These are phyloP conservation scores for Pelargonium myrrhifolium DNA, from an alignment of 441 rosid genomes.

Conservation along the genomic window DNA sequence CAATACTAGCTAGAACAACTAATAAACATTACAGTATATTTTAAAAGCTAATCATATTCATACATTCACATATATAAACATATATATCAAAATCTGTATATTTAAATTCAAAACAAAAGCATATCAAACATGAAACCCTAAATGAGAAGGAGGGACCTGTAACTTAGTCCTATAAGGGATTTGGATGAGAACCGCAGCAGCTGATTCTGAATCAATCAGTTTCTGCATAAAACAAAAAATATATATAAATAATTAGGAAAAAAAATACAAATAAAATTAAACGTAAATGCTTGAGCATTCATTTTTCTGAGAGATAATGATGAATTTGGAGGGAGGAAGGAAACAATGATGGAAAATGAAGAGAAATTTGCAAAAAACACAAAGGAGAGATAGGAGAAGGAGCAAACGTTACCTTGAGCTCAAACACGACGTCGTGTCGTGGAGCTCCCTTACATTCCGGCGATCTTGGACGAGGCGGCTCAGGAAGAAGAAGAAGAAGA, in stretches of 20 bases:
- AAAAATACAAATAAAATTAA: not conserved
- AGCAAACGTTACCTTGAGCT: not conserved
- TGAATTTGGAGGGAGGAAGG: not conserved
- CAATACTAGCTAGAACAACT: not conserved
- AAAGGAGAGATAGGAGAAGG: not conserved
- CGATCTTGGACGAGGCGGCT: conserved; percentile 7
- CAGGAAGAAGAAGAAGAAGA: not conserved
- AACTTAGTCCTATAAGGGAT: too few species aligned
- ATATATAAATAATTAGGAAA: not conserved
- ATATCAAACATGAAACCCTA: conserved; percentile 6
- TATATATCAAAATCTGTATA: not conserved
- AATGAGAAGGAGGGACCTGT: not conserved
- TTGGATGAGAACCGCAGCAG: not conserved
- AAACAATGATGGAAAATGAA: not conserved
- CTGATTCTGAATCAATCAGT: not conserved
- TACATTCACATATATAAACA: not conserved
- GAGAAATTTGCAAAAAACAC: not conserved
- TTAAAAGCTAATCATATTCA: not conserved
- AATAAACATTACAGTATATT: not conserved
- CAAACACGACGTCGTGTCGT: not conserved
- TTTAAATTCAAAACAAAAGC: not conserved
- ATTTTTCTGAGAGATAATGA: not conserved
- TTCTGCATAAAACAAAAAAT: not conserved
- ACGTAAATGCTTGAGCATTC: not conserved
- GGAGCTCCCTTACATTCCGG: conserved; percentile 7